phyloP scores from a whole-genome alignment of 495 filamentous ascomycete genomes.

The Aspergillus sclerotioniger region DNA sequence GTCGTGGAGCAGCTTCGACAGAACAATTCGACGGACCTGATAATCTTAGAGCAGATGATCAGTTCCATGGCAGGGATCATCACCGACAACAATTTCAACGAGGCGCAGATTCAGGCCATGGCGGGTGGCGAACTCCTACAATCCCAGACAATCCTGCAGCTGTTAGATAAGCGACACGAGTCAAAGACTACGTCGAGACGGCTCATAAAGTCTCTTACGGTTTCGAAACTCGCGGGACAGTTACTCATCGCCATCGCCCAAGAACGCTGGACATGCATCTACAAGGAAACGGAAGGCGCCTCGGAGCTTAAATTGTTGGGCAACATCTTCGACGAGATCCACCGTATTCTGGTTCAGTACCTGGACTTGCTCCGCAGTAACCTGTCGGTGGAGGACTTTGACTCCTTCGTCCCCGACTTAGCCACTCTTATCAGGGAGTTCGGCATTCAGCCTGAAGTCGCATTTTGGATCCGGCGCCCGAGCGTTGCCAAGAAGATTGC shows the following conservation, averaged over 20 bases:
- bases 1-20: constrained; percentile 76
- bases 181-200: constrained; percentile 64
- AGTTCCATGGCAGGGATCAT: constrained; percentile 90
- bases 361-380: constrained; percentile 83
- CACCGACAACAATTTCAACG: constrained; percentile 79
- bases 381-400: constrained; percentile 73
- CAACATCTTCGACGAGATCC: constrained; percentile 85
- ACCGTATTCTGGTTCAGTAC: constrained; percentile 79
- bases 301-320: constrained; percentile 79
- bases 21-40: constrained; percentile 80
- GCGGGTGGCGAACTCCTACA: constrained; percentile 79
- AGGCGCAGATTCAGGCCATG: constrained; percentile 80
- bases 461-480: constrained; percentile 81
- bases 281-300: constrained; percentile 60
- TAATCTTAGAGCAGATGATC: constrained; percentile 84
- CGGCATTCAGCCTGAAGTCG: constrained; percentile 75
- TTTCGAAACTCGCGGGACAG: constrained; percentile 69
- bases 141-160: constrained; percentile 69
- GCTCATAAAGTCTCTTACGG: constrained; percentile 73
- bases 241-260: constrained; percentile 87
- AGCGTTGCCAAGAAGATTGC: constrained; percentile 60
- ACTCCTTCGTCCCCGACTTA: constrained; percentile 74
- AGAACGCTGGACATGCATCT: constrained; percentile 77
- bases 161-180: constrained; percentile 76
- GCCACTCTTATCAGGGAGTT: constrained; percentile 71